Evolutionary conservation across 345 rosid genomes (phyloP).

Genomic region (Corchorus capsularis): DNA sequence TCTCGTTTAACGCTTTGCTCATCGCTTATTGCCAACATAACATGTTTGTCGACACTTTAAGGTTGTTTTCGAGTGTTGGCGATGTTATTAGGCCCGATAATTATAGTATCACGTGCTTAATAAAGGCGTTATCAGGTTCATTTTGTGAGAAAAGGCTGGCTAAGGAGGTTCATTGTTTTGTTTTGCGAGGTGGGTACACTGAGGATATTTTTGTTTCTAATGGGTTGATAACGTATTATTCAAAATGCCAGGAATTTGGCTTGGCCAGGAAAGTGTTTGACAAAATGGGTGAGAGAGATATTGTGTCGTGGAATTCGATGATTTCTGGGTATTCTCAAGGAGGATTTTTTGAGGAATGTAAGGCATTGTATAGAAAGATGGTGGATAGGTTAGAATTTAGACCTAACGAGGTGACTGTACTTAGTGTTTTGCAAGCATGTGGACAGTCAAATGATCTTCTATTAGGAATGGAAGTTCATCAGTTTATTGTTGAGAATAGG

Average conservation of each 20-base stretch:
- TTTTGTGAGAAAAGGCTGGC: slow-evolving; percentile 41
- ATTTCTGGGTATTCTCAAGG: slow-evolving; percentile 77
- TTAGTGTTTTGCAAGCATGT: slow-evolving; percentile 76
- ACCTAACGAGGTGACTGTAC: slow-evolving; percentile 65
- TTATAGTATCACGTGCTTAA: slow-evolving; percentile 56
- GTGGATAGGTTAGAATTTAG: slow-evolving; percentile 37
- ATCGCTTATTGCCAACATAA: slow-evolving; percentile 61
- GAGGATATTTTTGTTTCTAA: slow-evolving; percentile 60
- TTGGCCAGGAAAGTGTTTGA: slow-evolving; percentile 66
- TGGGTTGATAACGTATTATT: slow-evolving; percentile 65
- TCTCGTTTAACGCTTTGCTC: slow-evolving; percentile 78
- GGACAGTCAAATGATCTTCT: slow-evolving; percentile 67
- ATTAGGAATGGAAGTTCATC: slow-evolving; percentile 78
- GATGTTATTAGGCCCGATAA: slow-evolving; percentile 43
- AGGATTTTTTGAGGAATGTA: slow-evolving; percentile 67
- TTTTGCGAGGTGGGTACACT: slow-evolving; percentile 48
- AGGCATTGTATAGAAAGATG: slow-evolving; percentile 63
- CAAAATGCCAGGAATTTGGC: slow-evolving; percentile 46
- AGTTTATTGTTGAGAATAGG: slow-evolving; percentile 37
- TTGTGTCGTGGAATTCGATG: slow-evolving; percentile 88
- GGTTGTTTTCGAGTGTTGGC: slow-evolving; percentile 43
- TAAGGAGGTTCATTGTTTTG: slow-evolving; percentile 60
- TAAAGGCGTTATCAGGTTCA: slow-evolving; percentile 58
- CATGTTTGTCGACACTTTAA: slow-evolving; percentile 46
- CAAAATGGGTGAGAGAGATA: slow-evolving; percentile 60